Base-by-base conservation (phyloP, 208 protist genomes). In the Leishmania tropica region DNA sequence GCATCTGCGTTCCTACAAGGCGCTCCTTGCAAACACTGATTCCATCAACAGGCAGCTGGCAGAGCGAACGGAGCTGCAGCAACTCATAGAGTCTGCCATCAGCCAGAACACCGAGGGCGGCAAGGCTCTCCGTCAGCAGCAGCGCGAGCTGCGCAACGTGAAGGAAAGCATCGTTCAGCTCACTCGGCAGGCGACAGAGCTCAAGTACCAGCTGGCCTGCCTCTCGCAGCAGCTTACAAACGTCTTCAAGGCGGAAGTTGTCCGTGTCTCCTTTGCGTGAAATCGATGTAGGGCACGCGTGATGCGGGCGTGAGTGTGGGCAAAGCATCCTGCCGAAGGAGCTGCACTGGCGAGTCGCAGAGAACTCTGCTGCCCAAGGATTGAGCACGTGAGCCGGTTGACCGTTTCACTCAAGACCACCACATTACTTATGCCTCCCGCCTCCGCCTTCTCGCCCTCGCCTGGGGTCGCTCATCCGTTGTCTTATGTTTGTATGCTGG, bases 201-300 rank as follows among this genome's bases (percentile, higher is more conserved):
- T 75, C 42, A 76, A 78, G 40, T 92, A 94, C 78, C 81, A 91
- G 28, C 82, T 87, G 5, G 62, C 37, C 19, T 88, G 88, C 51
- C 60, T 89, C 0, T 48, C 81, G 11, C 78, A 89, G 77, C 84
- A 89, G 62, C 84, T 96, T 6, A 53, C 31, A 21, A 93, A 96
- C 75, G 68, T 94, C 2, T 96, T 96, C 79, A 80, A 88, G 40
- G 90, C 93, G 54, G 72, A 83, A 3, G 78, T 72, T 8, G 81
- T 96, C 45, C 90, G 91, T 7, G 87, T 95, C n/a, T 83, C 80
- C n/a, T 68, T 94, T 15, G 35, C 65, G 56, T 87, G 56, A 85
- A 62, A 6, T 2, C n/a, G 37, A 24, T 54, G 17, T 21, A 24
- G 17, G 15, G 11, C 7, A 54, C 60, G 10, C 37, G 1, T 1